Percentiles rank a stretch among this genome's conserved stretches.
Evolutionary conservation across 768 basidiomycete genomes (phyloP).

Genomic region (Harrya chromipes): DNA sequence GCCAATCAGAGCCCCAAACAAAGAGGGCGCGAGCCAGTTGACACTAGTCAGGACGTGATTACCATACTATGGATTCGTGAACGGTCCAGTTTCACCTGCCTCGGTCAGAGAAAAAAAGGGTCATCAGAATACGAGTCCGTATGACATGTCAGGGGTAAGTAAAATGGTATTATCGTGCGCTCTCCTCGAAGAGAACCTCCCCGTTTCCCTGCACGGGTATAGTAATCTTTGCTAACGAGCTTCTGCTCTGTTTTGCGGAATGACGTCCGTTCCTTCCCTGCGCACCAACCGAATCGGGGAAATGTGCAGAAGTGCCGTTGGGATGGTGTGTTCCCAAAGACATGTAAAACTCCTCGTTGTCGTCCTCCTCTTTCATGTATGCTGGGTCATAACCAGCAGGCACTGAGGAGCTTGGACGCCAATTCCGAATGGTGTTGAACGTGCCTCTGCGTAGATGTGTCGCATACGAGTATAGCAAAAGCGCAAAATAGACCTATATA

Average conservation of each 20-base stretch:
- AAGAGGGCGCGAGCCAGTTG: constrained; percentile 26
- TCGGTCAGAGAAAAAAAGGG: not conserved
- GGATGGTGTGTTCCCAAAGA: constrained; percentile 48
- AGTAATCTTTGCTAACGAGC: constrained; percentile 27
- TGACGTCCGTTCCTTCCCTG: constrained; percentile 38
- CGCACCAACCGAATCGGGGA: constrained; percentile 63
- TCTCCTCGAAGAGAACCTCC: constrained; percentile 65
- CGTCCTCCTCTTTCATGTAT: constrained; percentile 56
- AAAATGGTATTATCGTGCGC: constrained; percentile 37
- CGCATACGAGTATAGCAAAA: constrained; percentile 90
- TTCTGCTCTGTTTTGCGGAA: constrained; percentile 23
- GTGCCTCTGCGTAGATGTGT: constrained; percentile 88
- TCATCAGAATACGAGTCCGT: constrained; percentile 7
- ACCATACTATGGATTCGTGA: not conserved
- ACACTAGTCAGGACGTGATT: constrained; percentile 23
- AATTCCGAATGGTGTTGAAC: constrained; percentile 71
- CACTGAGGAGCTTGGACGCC: constrained; percentile 19
- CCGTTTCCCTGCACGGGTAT: constrained; percentile 42
- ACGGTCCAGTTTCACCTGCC: not conserved
- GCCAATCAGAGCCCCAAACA: constrained; percentile 5
- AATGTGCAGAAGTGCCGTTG: constrained; percentile 46
- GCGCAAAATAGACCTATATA: constrained; percentile 82
- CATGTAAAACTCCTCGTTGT: constrained; percentile 66
- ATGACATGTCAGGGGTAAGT: constrained; percentile 18
- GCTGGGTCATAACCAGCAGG: constrained; percentile 26